A percentile compares a stretch with the other conserved stretches of the same genome.
Evolutionary conservation across 257 asterid genomes (phyloP).

Genomic region (Penstemon newberryi): DNA sequence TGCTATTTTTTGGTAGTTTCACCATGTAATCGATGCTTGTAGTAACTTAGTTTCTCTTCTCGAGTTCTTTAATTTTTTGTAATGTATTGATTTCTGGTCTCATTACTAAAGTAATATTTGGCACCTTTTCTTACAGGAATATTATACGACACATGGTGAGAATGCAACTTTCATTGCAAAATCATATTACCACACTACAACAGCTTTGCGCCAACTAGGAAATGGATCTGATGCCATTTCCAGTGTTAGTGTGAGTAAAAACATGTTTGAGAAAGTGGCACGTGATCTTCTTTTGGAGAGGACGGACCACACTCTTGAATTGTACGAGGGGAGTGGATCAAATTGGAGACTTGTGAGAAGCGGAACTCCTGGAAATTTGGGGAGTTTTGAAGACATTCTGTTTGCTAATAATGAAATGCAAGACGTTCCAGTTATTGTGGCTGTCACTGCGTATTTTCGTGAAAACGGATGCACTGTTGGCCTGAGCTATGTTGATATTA

Average conservation of each 20-base stretch:
- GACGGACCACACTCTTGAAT: slow-evolving; percentile 80
- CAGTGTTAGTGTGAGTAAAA: slow-evolving; percentile 81
- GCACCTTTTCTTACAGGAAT: slow-evolving; percentile 50
- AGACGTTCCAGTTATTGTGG: slow-evolving; percentile 80
- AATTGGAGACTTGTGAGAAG: slow-evolving; percentile 81
- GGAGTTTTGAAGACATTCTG: slow-evolving; percentile 85
- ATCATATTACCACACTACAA: slow-evolving; percentile 90
- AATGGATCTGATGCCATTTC: slow-evolving; percentile 76
- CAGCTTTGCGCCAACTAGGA: slow-evolving; percentile 90
- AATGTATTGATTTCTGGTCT: slow-evolving; percentile 1
- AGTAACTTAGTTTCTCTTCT: slow-evolving; percentile 11
- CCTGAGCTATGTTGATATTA: slow-evolving; percentile 72
- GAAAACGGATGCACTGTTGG: slow-evolving; percentile 86
- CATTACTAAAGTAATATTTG: slow-evolving; percentile 6
- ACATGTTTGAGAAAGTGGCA: slow-evolving; percentile 82
- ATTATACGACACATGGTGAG: slow-evolving; percentile 88
- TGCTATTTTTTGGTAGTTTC: neutral
- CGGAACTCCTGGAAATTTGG: slow-evolving; percentile 92
- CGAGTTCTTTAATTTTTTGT: slow-evolving; percentile 1
- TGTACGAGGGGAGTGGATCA: slow-evolving; percentile 84
- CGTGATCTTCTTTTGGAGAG: slow-evolving; percentile 91
- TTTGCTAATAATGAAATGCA: slow-evolving; percentile 97
- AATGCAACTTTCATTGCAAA: slow-evolving; percentile 84
- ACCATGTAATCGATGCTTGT: neutral
- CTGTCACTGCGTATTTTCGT: slow-evolving; percentile 58